Percentiles rank a stretch among this genome's conserved stretches.
These are phyloP conservation scores for Trichoderma sp. DNA, from an alignment of 2,329 filamentous ascomycete species.

Conservation along the genomic window DNA sequence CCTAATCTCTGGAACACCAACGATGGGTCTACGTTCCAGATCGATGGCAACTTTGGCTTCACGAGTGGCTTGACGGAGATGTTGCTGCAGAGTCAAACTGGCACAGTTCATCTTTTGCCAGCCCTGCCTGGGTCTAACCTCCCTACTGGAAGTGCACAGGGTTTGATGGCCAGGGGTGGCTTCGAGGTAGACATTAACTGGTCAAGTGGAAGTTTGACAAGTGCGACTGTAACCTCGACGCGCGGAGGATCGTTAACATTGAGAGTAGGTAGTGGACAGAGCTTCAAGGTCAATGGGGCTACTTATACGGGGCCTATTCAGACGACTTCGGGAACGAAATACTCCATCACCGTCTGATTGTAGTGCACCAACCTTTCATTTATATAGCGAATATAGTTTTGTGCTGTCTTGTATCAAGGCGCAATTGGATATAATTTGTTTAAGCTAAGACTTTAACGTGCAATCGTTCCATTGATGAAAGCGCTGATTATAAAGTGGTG, in stretches of 20 bases:
- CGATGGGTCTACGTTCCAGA: slow-evolving; percentile 46
- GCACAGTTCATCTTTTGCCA: slow-evolving; percentile 35
- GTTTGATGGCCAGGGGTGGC: slow-evolving; percentile 33
- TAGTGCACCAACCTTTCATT: not conserved
- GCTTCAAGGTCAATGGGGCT: slow-evolving; percentile 32
- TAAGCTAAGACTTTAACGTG: not conserved
- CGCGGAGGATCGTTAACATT: slow-evolving; percentile 32
- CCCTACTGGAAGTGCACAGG: slow-evolving; percentile 32
- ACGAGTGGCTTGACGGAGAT: slow-evolving; percentile 50
- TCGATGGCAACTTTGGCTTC: slow-evolving; percentile 56
- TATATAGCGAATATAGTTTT: not conserved
- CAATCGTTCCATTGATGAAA: too few species aligned
- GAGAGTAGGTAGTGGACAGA: slow-evolving; percentile 30
- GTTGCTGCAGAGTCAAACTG: slow-evolving; percentile 47
- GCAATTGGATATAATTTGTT: not conserved
- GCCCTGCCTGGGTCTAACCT: slow-evolving; percentile 35
- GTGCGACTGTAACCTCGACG: slow-evolving; percentile 34
- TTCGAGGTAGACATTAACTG: slow-evolving; percentile 34
- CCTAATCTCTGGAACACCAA: slow-evolving; percentile 48
- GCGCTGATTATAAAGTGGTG: not conserved
- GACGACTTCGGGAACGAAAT: slow-evolving; percentile 21
- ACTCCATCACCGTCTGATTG: slow-evolving; percentile 16
- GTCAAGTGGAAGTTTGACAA: slow-evolving; percentile 30
- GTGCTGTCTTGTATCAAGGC: not conserved
- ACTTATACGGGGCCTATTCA: slow-evolving; percentile 28